Conservation (phyloP, 257 asterid species). For the Fraxinus pennsylvanica region DNA sequence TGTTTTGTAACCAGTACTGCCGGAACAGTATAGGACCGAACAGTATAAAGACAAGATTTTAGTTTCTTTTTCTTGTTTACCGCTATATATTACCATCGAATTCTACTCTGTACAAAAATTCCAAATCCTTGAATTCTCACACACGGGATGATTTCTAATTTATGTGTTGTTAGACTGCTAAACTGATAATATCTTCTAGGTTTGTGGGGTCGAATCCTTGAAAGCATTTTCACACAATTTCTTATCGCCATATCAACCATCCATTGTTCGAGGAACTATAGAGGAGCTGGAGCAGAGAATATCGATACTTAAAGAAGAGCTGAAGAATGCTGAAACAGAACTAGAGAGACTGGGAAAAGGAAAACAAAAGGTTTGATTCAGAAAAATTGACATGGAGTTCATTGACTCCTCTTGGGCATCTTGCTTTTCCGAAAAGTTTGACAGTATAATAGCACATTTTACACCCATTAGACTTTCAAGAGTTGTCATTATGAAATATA, state of each 20-base stretch:
- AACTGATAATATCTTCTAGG: conserved; percentile 40
- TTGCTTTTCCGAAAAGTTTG: too few relatives aligned
- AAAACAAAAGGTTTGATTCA: conserved; percentile 56
- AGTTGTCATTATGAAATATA: too few relatives aligned
- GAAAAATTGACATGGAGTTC: too few relatives aligned
- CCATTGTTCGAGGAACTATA: conserved; percentile 53
- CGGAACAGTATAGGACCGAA: too few relatives aligned
- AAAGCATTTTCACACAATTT: conserved; percentile 63
- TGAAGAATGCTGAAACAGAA: conserved; percentile 69
- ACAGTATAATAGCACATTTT: too few relatives aligned
- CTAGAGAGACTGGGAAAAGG: conserved; percentile 69
- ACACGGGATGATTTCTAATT: too few relatives aligned
- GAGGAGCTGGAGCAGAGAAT: conserved; percentile 73
- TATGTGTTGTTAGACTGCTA: not conserved
- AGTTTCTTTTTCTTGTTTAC: too few relatives aligned
- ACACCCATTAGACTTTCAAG: too few relatives aligned
- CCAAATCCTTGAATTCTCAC: too few relatives aligned
- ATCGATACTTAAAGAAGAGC: conserved; percentile 53
- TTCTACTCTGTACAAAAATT: not conserved
- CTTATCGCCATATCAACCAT: conserved; percentile 59
- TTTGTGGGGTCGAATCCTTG: conserved; percentile 85
- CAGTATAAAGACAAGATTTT: not conserved
- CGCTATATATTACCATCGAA: too few relatives aligned
- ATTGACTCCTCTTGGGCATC: too few relatives aligned
- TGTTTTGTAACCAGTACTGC: not conserved